Evolutionary conservation across 495 filamentous ascomycete genomes (phyloP).

Genomic region (Penicillium egyptiacum): DNA sequence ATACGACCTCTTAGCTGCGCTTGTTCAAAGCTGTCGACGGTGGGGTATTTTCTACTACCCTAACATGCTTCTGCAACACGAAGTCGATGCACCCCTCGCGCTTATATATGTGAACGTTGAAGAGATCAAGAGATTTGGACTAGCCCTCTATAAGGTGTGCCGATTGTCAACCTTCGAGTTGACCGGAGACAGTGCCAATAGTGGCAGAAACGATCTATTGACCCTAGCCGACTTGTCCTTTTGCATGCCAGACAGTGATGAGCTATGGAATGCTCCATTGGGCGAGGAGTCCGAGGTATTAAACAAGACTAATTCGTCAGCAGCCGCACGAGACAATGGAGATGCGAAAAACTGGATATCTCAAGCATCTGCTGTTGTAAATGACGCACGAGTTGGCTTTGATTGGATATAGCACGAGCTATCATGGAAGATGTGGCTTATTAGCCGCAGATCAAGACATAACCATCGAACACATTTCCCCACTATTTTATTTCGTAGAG

Average conservation of each 20-base stretch:
- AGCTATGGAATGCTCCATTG: conserved; percentile 19
- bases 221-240: conserved; percentile 19
- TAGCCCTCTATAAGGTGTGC: conserved; percentile 25
- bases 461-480: too few species aligned
- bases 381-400: conserved; percentile 11
- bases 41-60: conserved; percentile 24
- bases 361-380: conserved; percentile 3
- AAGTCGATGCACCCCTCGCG: conserved; percentile 9
- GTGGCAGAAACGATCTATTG: conserved; percentile 12
- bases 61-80: conserved; percentile 22
- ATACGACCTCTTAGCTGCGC: conserved; percentile 14
- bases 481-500: too few species aligned
- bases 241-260: conserved; percentile 23
- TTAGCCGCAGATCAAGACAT: too few species aligned
- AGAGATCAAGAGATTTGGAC: conserved; percentile 25
- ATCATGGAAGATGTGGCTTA: too few species aligned
- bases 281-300: neutral
- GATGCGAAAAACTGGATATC: conserved; percentile 15
- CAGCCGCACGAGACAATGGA: conserved; percentile 12
- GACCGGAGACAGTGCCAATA: neutral
- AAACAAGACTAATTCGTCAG: neutral
- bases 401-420: conserved; percentile 14
- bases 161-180: conserved; percentile 6
- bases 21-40: conserved; percentile 20
- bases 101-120: conserved; percentile 24